Percentiles rank a stretch among this genome's conserved stretches.
Conservation (phyloP, 306 rosid species). For the Trichosanthes cucumerina region DNA sequence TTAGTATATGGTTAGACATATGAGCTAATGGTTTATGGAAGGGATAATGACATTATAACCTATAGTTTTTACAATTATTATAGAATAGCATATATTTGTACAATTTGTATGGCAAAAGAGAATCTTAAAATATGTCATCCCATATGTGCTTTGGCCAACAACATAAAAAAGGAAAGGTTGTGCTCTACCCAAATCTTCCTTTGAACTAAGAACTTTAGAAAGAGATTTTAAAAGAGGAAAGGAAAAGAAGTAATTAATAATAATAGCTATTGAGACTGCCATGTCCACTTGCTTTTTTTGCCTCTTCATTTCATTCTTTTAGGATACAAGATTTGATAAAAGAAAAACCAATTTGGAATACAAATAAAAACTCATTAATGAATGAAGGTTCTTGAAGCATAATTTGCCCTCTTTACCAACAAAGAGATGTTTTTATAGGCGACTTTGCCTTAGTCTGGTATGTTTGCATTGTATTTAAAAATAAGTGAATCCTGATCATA, state of each 20-base stretch:
- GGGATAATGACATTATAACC: background rate
- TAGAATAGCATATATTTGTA: background rate
- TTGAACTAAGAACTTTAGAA: background rate
- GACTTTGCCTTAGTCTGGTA: background rate
- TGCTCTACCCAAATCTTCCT: background rate
- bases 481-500: background rate
- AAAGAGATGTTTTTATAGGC: background rate
- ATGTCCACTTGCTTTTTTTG: background rate
- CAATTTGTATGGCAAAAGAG: background rate
- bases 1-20: background rate
- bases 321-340: background rate
- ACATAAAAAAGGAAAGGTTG: background rate
- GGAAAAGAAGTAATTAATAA: background rate
- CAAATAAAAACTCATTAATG: background rate
- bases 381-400: background rate
- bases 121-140: background rate
- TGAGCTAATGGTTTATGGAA: too few relatives aligned
- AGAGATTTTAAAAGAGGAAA: background rate
- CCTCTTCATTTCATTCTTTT: background rate
- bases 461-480: background rate
- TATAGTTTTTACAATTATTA: background rate
- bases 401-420: background rate
- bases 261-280: background rate
- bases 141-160: background rate
- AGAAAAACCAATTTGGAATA: background rate